These are phyloP conservation scores for Phytophthora litchii DNA, from an alignment of 352 stramenopile genomes.

Conservation along the genomic window DNA sequence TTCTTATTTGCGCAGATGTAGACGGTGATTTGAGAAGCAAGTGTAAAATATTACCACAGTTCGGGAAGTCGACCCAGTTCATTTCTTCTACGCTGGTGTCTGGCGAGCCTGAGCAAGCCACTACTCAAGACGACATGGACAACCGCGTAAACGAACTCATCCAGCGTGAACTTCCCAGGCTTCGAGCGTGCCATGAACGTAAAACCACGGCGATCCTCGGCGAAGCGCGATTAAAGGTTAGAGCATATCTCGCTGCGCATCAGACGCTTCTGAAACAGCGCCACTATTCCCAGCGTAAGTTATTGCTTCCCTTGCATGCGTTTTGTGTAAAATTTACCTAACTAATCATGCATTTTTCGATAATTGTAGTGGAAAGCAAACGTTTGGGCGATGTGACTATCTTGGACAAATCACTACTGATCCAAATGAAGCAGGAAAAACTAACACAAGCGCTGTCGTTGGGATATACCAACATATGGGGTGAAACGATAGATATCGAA, in stretches of 20 bases:
- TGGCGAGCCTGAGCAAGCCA: constrained; percentile 9
- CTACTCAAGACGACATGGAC: constrained; percentile 58
- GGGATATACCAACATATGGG: constrained; percentile 37
- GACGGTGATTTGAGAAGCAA: constrained; percentile 49
- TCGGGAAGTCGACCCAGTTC: constrained; percentile 50
- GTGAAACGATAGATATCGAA: constrained; percentile 30
- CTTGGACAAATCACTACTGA: constrained; percentile 43
- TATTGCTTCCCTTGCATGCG: not conserved
- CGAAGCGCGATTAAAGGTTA: constrained; percentile 42
- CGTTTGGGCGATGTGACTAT: constrained; percentile 23
- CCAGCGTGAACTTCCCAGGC: constrained; percentile 48
- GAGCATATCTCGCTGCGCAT: constrained; percentile 34
- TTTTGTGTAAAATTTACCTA: not conserved
- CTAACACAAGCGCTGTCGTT: constrained; percentile 34
- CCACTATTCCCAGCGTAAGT: constrained; percentile 15
- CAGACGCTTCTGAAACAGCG: constrained; percentile 13
- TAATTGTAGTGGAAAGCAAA: constrained; percentile 21
- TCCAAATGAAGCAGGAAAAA: constrained; percentile 52
- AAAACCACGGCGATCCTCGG: constrained; percentile 57
- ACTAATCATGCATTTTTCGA: constrained; percentile 1
- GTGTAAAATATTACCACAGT: constrained; percentile 50
- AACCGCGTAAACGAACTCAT: constrained; percentile 45
- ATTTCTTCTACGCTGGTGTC: constrained; percentile 23
- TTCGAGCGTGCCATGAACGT: constrained; percentile 52
- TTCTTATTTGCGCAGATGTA: constrained; percentile 40